These are phyloP conservation scores for Alternaria alternata DNA, from an alignment of 2,329 filamentous ascomycete genomes.

Conservation along the genomic window DNA sequence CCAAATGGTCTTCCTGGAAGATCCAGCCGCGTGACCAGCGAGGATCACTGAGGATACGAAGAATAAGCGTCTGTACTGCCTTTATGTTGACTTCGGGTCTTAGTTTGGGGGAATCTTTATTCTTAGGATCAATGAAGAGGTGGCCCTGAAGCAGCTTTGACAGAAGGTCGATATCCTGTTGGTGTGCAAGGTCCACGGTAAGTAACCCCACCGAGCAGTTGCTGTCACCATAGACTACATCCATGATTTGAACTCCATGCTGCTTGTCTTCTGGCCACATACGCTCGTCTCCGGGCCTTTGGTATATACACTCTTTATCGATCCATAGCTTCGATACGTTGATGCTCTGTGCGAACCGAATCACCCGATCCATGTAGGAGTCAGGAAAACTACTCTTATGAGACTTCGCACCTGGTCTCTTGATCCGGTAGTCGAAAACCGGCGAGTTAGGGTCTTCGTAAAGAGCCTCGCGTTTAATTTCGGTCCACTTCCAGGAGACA, in stretches of 20 bases:
- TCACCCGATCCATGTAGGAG: slow-evolving; percentile 27
- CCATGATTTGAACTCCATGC: slow-evolving; percentile 30
- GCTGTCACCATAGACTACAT: slow-evolving; percentile 26
- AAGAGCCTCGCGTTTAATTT: neutral
- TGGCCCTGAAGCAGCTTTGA: slow-evolving; percentile 8
- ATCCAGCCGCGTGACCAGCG: slow-evolving; percentile 35
- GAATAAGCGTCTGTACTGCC: slow-evolving; percentile 21
- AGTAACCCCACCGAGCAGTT: slow-evolving; percentile 23
- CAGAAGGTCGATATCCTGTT: slow-evolving; percentile 20
- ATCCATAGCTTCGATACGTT: slow-evolving; percentile 23
- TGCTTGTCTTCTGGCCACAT: slow-evolving; percentile 8
- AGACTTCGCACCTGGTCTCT: slow-evolving; percentile 4
- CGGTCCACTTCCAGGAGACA: slow-evolving; percentile 28
- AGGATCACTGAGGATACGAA: slow-evolving; percentile 21
- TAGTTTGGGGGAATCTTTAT: slow-evolving; percentile 1
- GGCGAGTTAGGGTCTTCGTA: neutral
- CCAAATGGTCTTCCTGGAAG: slow-evolving; percentile 34
- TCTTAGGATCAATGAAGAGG: slow-evolving; percentile 8
- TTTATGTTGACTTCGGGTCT: neutral
- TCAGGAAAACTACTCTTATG: slow-evolving; percentile 28
- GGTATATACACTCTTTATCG: slow-evolving; percentile 33
- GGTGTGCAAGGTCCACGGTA: slow-evolving; percentile 12
- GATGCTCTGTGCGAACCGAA: slow-evolving; percentile 20
- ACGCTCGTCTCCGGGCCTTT: slow-evolving; percentile 15
- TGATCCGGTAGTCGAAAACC: slow-evolving; percentile 19